A percentile compares a stretch with the other conserved stretches of the same genome.
Conservation (phyloP, 2,329 filamentous ascomycete species). For the Phyllosticta paracitricarpa region DNA sequence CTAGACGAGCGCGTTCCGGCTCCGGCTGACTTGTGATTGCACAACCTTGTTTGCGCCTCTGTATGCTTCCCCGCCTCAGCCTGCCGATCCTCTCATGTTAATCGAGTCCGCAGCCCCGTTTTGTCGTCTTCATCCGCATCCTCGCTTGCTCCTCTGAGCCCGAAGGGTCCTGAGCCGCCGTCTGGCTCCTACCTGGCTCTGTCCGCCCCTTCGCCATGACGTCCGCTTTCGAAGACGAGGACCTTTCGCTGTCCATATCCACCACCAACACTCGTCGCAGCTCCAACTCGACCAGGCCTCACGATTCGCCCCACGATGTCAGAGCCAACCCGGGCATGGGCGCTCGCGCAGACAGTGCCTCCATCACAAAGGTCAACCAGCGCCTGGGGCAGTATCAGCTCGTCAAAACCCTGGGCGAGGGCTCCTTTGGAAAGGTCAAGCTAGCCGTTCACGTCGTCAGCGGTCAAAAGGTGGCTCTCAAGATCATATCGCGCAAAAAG, state of each 20-base stretch:
- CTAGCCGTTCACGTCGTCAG: conserved; percentile 86
- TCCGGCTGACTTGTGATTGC: not conserved
- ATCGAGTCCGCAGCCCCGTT: not conserved
- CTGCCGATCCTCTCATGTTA: not conserved
- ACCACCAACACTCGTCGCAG: conserved; percentile 13
- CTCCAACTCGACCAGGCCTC: conserved; percentile 10
- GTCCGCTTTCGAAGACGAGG: conserved; percentile 59
- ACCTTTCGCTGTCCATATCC: conserved; percentile 14
- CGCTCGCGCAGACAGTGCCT: conserved; percentile 4
- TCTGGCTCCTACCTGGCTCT: not conserved
- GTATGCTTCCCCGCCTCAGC: conserved; percentile 2
- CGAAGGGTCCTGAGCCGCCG: not conserved
- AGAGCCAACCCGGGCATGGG: not conserved
- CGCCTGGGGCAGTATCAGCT: conserved; percentile 88
- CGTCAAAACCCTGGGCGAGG: conserved; percentile 83
- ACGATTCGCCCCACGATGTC: conserved; percentile 13
- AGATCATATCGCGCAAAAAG: conserved; percentile 95
- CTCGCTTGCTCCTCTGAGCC: not conserved
- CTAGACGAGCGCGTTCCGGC: not conserved
- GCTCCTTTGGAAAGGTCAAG: conserved; percentile 98
- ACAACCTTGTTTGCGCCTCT: not conserved
- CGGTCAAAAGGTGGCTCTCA: conserved; percentile 90
- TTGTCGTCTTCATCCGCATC: not conserved
- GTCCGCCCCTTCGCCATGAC: conserved; percentile 21
- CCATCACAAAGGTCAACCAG: conserved; percentile 56